Evolutionary conservation across 2,329 filamentous ascomycete genomes (phyloP).

Genomic region (Plenodomus lindquistii): DNA sequence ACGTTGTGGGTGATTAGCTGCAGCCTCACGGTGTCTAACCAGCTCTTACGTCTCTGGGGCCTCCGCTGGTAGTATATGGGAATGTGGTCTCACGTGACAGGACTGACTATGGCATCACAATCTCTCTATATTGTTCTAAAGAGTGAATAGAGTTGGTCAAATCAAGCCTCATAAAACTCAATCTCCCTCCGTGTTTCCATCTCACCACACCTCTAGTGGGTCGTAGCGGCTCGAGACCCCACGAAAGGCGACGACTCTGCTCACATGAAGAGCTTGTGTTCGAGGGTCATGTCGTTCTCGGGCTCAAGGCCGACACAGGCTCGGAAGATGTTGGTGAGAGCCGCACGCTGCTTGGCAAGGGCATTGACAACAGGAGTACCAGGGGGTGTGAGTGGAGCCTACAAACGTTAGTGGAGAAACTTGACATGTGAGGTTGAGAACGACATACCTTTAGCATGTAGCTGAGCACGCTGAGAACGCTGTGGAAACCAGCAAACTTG

Average conservation of each 20-base stretch:
- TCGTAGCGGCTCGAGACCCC: neutral
- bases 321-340: slow-evolving; percentile 97
- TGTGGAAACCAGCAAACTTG: slow-evolving; percentile 93
- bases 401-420: slow-evolving; percentile 11
- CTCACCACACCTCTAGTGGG: neutral
- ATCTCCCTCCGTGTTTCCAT: neutral
- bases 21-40: too few species aligned
- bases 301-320: slow-evolving; percentile 95
- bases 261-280: slow-evolving; percentile 85
- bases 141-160: slow-evolving; percentile 34
- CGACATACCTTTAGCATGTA: slow-evolving; percentile 83
- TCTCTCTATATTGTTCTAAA: slow-evolving; percentile 18
- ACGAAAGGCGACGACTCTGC: neutral
- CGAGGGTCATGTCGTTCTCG: slow-evolving; percentile 97
- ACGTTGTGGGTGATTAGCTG: too few species aligned
- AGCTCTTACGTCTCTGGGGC: too few species aligned
- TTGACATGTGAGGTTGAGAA: slow-evolving; percentile 4
- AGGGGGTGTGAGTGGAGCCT: slow-evolving; percentile 90
- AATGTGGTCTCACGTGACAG: neutral
- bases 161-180: neutral
- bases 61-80: neutral
- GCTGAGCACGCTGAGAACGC: slow-evolving; percentile 92
- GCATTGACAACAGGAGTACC: slow-evolving; percentile 96
- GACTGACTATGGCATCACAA: neutral
- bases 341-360: slow-evolving; percentile 91